Conservation (phyloP, 1,139 yeast species). For the Magnusiomyces paraingens region DNA sequence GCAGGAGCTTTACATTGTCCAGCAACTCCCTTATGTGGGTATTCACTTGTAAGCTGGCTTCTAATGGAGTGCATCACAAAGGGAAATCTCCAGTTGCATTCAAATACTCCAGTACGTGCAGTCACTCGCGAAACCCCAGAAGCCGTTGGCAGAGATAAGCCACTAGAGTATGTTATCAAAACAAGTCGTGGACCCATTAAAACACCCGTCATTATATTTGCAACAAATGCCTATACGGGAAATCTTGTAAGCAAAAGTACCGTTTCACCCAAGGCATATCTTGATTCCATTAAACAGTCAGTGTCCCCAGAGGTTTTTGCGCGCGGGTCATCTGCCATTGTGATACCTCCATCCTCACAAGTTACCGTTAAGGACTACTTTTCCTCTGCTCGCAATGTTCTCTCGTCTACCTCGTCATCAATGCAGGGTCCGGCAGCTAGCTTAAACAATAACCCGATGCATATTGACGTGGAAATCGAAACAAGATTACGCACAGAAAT, state of each 20-base stretch:
- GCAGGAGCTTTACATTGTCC: constrained; percentile 36
- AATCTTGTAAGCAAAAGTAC: constrained; percentile 23
- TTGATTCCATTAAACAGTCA: too few species aligned
- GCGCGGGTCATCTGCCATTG: too few species aligned
- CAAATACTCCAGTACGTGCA: constrained; percentile 34
- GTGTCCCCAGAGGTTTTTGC: too few species aligned
- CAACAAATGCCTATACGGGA: constrained; percentile 40
- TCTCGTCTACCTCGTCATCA: too few species aligned
- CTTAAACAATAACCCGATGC: background rate
- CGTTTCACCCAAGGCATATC: too few species aligned
- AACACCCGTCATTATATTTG: constrained; percentile 35
- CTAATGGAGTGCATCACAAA: constrained; percentile 29
- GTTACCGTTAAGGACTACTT: too few species aligned
- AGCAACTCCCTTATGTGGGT: constrained; percentile 40
- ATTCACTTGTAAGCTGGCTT: constrained; percentile 34
- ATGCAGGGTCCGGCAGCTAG: too few species aligned
- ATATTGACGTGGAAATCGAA: background rate
- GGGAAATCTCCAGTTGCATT: constrained; percentile 36
- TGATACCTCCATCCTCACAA: too few species aligned
- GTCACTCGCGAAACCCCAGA: constrained; percentile 22
- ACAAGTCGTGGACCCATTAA: constrained; percentile 34
- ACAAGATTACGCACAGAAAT: constrained; percentile 13
- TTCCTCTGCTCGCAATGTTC: too few species aligned
- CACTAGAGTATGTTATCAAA: constrained; percentile 20
- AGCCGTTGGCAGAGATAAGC: constrained; percentile 22